These are phyloP conservation scores for Lactifluus echinatus DNA, from an alignment of 768 basidiomycete species.

Conservation along the genomic window DNA sequence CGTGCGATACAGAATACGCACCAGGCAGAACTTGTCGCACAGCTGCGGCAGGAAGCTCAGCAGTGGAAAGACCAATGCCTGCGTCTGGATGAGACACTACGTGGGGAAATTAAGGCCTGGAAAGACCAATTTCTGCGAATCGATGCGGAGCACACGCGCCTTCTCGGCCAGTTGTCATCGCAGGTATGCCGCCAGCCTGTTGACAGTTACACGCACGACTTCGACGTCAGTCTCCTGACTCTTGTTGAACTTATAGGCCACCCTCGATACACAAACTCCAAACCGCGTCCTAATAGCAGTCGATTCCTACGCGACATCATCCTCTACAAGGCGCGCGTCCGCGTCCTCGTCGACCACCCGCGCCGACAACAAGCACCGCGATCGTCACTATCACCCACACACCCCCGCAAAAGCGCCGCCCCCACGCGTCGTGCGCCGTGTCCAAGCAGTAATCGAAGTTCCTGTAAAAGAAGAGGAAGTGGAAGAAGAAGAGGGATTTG, in stretches of 20 bases:
- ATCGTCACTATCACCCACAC: neutral
- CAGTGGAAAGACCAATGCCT: slow-evolving; percentile 68
- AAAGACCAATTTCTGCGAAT: slow-evolving; percentile 73
- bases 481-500: slow-evolving; percentile 37
- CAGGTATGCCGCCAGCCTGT: neutral
- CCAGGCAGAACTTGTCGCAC: slow-evolving; percentile 50
- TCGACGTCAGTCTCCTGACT: too few species aligned
- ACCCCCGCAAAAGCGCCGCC: slow-evolving; percentile 1
- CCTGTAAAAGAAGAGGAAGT: slow-evolving; percentile 58
- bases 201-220: neutral
- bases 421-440: slow-evolving; percentile 48
- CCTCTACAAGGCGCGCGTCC: slow-evolving; percentile 22
- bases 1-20: slow-evolving; percentile 40
- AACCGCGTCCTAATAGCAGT: slow-evolving; percentile 16
- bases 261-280: slow-evolving; percentile 22
- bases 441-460: slow-evolving; percentile 50
- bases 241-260: slow-evolving; percentile 8
- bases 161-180: slow-evolving; percentile 42
- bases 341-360: slow-evolving; percentile 11
- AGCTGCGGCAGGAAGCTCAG: slow-evolving; percentile 51
- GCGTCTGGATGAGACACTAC: slow-evolving; percentile 38
- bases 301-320: slow-evolving; percentile 20
- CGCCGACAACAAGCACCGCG: slow-evolving; percentile 3
- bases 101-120: slow-evolving; percentile 55
- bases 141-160: slow-evolving; percentile 54